A percentile compares a stretch with the other conserved stretches of the same genome.
Evolutionary conservation across 352 stramenopile genomes (phyloP).

Genomic region (Nothophytophthora sp.): DNA sequence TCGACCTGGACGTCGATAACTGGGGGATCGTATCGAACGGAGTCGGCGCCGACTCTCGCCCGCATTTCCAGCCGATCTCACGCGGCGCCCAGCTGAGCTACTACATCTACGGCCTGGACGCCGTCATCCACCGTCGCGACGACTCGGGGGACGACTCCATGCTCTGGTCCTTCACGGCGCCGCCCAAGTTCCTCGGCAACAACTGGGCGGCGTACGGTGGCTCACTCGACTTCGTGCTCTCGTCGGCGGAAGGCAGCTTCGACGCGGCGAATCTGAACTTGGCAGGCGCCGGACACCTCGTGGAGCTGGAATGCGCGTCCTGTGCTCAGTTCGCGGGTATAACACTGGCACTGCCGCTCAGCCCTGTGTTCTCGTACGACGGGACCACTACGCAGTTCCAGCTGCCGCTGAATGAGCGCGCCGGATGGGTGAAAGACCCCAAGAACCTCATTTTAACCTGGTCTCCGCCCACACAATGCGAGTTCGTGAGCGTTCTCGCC

Average conservation of each 20-base stretch:
- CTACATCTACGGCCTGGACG: conserved; percentile 87
- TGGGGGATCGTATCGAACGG: conserved; percentile 83
- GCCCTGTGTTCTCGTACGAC: conserved; percentile 75
- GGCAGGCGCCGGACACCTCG: conserved; percentile 60
- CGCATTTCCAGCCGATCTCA: conserved; percentile 61
- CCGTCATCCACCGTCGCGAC: conserved; percentile 62
- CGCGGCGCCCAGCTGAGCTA: conserved; percentile 80
- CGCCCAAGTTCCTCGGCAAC: conserved; percentile 87
- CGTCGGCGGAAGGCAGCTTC: conserved; percentile 90
- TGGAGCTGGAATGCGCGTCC: conserved; percentile 84
- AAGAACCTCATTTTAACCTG: conserved; percentile 89
- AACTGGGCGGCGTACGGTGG: conserved; percentile 90
- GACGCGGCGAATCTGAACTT: conserved; percentile 77
- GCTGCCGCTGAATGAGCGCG: conserved; percentile 75
- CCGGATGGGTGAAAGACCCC: conserved; percentile 91
- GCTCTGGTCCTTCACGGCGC: conserved; percentile 89
- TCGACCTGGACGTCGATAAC: conserved; percentile 73
- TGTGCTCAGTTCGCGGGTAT: conserved; percentile 83
- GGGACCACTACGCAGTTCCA: conserved; percentile 81
- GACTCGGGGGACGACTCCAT: conserved; percentile 68
- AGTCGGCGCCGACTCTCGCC: conserved; percentile 10
- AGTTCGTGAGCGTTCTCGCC: conserved; percentile 89
- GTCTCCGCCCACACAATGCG: conserved; percentile 70
- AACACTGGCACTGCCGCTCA: conserved; percentile 86
- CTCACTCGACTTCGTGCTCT: conserved; percentile 89